These are phyloP conservation scores for Microdochium trichocladiopsis DNA, from an alignment of 2,329 filamentous ascomycete genomes.

Conservation along the genomic window DNA sequence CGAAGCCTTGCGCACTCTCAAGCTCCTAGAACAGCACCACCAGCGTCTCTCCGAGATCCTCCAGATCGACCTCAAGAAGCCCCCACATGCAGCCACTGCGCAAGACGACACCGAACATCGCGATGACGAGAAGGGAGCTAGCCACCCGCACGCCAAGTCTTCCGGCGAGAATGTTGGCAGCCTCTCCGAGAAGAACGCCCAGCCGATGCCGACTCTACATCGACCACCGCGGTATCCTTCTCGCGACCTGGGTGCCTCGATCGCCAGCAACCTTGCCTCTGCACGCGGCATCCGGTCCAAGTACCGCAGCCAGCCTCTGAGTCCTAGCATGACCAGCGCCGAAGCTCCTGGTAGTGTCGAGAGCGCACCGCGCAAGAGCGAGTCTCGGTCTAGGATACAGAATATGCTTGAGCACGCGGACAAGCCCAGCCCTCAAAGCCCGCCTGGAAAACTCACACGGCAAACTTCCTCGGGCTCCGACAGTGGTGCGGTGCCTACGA, in stretches of 20 bases:
- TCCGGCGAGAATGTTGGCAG: conserved; percentile 14
- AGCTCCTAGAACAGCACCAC: conserved; percentile 83
- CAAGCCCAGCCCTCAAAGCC: conserved; percentile 47
- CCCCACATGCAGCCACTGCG: conserved; percentile 29
- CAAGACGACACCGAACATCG: conserved; percentile 30
- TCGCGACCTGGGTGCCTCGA: conserved; percentile 71
- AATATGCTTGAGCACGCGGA: conserved; percentile 46
- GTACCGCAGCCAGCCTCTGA: conserved; percentile 59
- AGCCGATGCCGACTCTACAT: conserved; percentile 24
- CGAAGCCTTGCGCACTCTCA: conserved; percentile 76
- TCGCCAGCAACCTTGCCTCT: conserved; percentile 81
- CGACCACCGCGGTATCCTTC: conserved; percentile 46
- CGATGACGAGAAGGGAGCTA: conserved; percentile 11
- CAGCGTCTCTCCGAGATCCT: conserved; percentile 75
- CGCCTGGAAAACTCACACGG: conserved; percentile 22
- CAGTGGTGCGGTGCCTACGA: conserved; percentile 17
- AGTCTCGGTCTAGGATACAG: conserved; percentile 45
- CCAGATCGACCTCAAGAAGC: conserved; percentile 56
- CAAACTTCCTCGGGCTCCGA: conserved; percentile 9
- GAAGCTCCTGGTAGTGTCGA: conserved; percentile 66
- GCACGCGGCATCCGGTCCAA: conserved; percentile 70
- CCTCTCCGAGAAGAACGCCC: conserved; percentile 16
- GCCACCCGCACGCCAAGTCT: conserved; percentile 9
- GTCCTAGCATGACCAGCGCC: conserved; percentile 66
- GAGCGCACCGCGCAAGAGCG: conserved; percentile 42